Evolutionary conservation across 2,329 filamentous ascomycete genomes (phyloP), one percentile per base, ranked within the genome.

Genomic region (Beauveria sp.): DNA sequence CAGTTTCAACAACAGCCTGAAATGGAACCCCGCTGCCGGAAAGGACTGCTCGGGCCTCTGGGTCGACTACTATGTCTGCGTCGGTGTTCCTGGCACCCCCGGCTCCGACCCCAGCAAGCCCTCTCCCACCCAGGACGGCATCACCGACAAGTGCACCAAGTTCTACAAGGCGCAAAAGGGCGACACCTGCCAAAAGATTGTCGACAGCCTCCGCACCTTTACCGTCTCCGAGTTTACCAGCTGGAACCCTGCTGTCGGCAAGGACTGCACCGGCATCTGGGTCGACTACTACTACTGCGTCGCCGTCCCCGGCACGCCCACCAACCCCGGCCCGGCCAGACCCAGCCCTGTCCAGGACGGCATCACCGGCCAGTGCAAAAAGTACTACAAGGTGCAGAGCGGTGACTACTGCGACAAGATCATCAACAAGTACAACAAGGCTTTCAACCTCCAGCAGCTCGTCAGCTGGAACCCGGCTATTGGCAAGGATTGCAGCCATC

Each of bases 151-250:
- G 47, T 60, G 58, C 58, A 53, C 49, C 50, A 60, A 58, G 58
- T 65, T 45, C 54, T 65, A 65, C 60, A 64, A 58, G 57, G 56
- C 61, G 10, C 30, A 54, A 16, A 30, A 38, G 9, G 68, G 68
- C 18, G 69, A 68, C 63, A 70, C 69, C 9, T 72, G 69, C 63
- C 61, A 63, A 22, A 64, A 63, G 61, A 68, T 72, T 53, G 63
- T 65, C 22, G 50, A 55, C 26, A 61, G 40, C 64, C 68, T 67
- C 67, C 69, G 66, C 24, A 42, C 58, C 77, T 75, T 60, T 18
- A 53, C 26, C 42, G 18, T 60, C 38, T 28, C 28, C 49, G 58
- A 60, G 28, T 60, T 60, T 22, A 20, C 6, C 42, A 46, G 28
- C 24, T 63, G 62, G 62, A 63, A 63, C 59, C 62, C 62, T 0